Evolutionary conservation across 805 yeast genomes (phyloP), one percentile per base, ranked within the genome.

Genomic region (Barnettozyma sucrosica): DNA sequence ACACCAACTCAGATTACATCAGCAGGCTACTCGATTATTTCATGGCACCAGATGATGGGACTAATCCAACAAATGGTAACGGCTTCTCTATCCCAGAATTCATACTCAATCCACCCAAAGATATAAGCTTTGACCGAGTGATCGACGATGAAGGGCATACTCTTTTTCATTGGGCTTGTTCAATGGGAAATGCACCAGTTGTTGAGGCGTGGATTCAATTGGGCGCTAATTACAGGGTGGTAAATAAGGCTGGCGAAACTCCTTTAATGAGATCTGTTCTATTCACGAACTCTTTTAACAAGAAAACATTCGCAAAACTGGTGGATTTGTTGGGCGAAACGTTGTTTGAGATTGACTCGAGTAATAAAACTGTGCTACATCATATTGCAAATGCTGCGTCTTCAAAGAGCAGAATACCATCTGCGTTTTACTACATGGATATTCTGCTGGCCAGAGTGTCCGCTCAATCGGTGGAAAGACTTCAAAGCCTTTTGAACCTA

Each of bases 131-230:
- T 51, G 81, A 72, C 61, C 87, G 85, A 45, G 81, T 89, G 4
- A 87, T 93, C 23, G 99, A 93, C 63, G 90, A 87, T 49, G 97
- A 93, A 61, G 95, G 96, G 1, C 95, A 93, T 61, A 86, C 97
- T 0, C 85, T 96, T 2, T 81, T 93, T 55, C 99, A 93, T 66
- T 93, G 98, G 97, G 96, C 98, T 0, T 89, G 97, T 51, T 85
- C 98, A 1, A 89, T 93, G 78, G 99, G 98, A 4, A 87, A 83
- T 62, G 66, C 84, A 30, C 77, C 76, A 41, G 81, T 90, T 66
- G 81, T 88, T 47, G 93, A 85, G 55, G 76, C 89, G 13, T 72
- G 93, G 37, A 67, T 88, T 26, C 72, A 80, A 25, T 79, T 83
- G 36, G 95, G 96, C 5, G 93, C 96, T 3, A 77, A 82, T 66